Percentiles rank a stretch among this genome's conserved stretches.
Evolutionary conservation across 345 rosid genomes (phyloP).

Genomic region (Populus davidiana): DNA sequence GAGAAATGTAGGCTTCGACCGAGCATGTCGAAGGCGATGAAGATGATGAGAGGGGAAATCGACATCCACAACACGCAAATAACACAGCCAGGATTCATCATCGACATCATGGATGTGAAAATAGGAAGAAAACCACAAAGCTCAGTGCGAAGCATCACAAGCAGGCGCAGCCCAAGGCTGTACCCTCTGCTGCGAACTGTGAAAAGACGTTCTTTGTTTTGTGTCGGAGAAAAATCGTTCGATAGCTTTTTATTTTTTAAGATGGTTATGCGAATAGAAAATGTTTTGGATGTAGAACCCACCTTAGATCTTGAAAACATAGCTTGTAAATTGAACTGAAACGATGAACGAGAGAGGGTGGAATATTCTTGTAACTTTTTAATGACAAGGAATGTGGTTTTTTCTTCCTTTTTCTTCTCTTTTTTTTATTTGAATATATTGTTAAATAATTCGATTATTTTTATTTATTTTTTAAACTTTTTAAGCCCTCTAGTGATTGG

Average conservation of each 20-base stretch:
- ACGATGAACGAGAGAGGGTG: background rate
- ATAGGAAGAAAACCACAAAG: background rate
- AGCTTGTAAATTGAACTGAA: background rate
- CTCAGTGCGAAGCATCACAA: background rate
- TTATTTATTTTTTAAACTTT: too few species aligned
- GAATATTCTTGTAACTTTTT: too few species aligned
- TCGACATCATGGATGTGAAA: constrained; percentile 24
- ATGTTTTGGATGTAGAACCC: background rate
- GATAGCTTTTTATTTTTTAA: too few species aligned
- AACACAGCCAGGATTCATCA: constrained; percentile 19
- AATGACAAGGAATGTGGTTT: too few species aligned
- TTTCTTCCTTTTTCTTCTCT: too few species aligned
- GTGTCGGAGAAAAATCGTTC: too few species aligned
- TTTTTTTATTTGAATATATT: too few species aligned
- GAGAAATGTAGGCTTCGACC: constrained; percentile 28
- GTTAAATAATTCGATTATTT: too few species aligned
- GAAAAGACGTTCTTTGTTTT: background rate
- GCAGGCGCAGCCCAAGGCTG: background rate
- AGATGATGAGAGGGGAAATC: constrained; percentile 32
- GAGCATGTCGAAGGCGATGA: constrained; percentile 23
- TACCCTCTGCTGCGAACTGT: background rate
- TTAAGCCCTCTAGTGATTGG: too few species aligned
- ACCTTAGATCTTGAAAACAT: background rate
- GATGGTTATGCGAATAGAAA: background rate
- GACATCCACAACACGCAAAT: constrained; percentile 1